Conservation (phyloP, 768 basidiomycete species). For the Lentinula sp. region DNA sequence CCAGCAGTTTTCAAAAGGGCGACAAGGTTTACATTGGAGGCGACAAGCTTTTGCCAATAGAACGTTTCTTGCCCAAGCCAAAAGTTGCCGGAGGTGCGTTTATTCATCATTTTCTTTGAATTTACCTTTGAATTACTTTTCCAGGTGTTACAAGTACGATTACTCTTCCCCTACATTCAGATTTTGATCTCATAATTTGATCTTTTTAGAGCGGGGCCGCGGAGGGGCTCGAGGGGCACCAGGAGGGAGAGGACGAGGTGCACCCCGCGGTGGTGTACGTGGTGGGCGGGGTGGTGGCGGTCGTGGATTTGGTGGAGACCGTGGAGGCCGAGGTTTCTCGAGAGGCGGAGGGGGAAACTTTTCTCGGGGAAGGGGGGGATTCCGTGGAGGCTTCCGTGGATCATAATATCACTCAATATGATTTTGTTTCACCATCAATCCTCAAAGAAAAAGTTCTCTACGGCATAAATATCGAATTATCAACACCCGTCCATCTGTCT, state of each 20-base stretch:
- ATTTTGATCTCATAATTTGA: conserved; percentile 5
- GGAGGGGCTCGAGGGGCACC: conserved; percentile 24
- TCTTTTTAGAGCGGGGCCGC: conserved; percentile 27
- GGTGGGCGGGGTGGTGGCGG: conserved; percentile 25
- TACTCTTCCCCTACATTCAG: conserved; percentile 6
- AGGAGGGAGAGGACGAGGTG: conserved; percentile 26
- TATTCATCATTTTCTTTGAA: conserved; percentile 1
- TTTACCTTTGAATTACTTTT: conserved; percentile 1
- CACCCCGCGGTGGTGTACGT: conserved; percentile 29
- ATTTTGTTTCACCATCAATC: not conserved
- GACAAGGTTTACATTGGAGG: conserved; percentile 97
- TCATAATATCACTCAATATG: not conserved
- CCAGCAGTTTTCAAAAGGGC: conserved; percentile 92
- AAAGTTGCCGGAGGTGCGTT: conserved; percentile 66
- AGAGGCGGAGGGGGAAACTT: conserved; percentile 2
- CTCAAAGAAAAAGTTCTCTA: not conserved
- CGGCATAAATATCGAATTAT: not conserved
- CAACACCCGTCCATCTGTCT: not conserved
- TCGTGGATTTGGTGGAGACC: conserved; percentile 25
- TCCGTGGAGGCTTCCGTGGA: conserved; percentile 5
- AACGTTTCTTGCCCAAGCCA: conserved; percentile 95
- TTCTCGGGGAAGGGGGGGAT: conserved; percentile 9
- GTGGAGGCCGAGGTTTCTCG: not conserved
- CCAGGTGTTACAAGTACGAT: conserved; percentile 46
- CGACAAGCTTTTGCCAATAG: conserved; percentile 96